phyloP scores from a whole-genome alignment of 2,329 filamentous ascomycete species.

The Trichoderma asperellum region DNA sequence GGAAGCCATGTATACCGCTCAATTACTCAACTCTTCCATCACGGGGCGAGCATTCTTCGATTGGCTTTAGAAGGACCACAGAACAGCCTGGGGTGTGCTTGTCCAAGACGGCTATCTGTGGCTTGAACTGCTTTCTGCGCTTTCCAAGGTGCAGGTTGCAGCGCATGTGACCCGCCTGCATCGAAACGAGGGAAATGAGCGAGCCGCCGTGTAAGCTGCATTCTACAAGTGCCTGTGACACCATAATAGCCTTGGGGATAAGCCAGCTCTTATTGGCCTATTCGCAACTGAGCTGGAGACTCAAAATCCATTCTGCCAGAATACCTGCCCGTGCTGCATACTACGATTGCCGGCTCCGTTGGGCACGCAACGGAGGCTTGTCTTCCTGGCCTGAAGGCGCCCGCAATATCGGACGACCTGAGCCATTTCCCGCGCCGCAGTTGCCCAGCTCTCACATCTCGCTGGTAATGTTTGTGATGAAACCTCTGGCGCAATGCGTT shows the following conservation, averaged over 20 bases:
- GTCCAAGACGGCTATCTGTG: background rate
- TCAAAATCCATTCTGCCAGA: constrained; percentile 15
- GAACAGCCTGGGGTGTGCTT: background rate
- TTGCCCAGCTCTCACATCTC: background rate
- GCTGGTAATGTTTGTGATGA: constrained; percentile 10
- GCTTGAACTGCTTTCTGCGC: background rate
- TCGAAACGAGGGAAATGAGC: constrained; percentile 18
- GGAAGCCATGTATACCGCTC: background rate
- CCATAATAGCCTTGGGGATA: constrained; percentile 20
- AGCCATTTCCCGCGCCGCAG: background rate
- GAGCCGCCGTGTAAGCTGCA: constrained; percentile 20
- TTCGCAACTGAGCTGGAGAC: constrained; percentile 10
- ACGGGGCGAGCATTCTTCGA: too few relatives aligned
- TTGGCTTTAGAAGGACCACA: background rate
- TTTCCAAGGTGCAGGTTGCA: background rate
- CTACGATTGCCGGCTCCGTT: constrained; percentile 11
- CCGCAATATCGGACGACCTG: background rate
- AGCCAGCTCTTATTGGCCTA: constrained; percentile 14
- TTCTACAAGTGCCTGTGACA: constrained; percentile 21
- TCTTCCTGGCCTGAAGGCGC: constrained; percentile 7
- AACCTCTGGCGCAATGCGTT: constrained; percentile 5
- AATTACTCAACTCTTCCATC: background rate
- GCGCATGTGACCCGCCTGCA: constrained; percentile 22
- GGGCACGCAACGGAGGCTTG: constrained; percentile 15
- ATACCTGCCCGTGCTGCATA: background rate